These are phyloP conservation scores for Venturia effusa DNA, from an alignment of 2,329 filamentous ascomycete species.

Conservation along the genomic window DNA sequence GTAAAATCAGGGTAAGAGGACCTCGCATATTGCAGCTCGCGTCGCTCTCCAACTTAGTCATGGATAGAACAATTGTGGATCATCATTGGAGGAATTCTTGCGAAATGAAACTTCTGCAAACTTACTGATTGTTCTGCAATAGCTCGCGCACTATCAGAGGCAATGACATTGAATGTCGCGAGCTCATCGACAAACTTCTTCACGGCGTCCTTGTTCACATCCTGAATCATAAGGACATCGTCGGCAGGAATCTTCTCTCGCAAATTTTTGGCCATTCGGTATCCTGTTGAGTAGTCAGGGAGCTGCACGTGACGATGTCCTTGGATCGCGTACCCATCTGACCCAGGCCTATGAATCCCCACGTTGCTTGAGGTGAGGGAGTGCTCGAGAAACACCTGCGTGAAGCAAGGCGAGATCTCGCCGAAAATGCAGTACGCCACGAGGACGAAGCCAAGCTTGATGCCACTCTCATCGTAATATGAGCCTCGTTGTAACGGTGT, in stretches of 20 bases:
- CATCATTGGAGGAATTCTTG: conserved; percentile 35
- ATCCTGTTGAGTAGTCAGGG: conserved; percentile 37
- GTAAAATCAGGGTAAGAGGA: conserved; percentile 49
- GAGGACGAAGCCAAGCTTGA: conserved; percentile 1
- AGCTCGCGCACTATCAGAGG: conserved; percentile 48
- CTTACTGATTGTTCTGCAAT: conserved; percentile 58
- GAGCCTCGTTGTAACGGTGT: not conserved
- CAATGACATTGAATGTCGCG: conserved; percentile 38
- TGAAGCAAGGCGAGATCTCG: not conserved
- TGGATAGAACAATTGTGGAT: conserved; percentile 41
- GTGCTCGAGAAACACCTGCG: conserved; percentile 11
- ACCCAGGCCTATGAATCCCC: conserved; percentile 49
- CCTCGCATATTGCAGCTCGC: conserved; percentile 28
- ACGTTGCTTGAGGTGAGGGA: conserved; percentile 28
- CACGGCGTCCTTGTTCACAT: conserved; percentile 49
- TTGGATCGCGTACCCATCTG: conserved; percentile 44
- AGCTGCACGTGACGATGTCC: conserved; percentile 12
- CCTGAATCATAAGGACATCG: conserved; percentile 54
- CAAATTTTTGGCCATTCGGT: conserved; percentile 62
- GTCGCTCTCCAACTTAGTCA: conserved; percentile 59
- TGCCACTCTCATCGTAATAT: conserved; percentile 3
- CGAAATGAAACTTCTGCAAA: conserved; percentile 15
- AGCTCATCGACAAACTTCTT: conserved; percentile 47
- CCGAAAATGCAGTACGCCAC: not conserved
- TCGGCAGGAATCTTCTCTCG: conserved; percentile 52